Evolutionary conservation across 495 filamentous ascomycete genomes (phyloP).

Genomic region (Hypoxylon trugodes): DNA sequence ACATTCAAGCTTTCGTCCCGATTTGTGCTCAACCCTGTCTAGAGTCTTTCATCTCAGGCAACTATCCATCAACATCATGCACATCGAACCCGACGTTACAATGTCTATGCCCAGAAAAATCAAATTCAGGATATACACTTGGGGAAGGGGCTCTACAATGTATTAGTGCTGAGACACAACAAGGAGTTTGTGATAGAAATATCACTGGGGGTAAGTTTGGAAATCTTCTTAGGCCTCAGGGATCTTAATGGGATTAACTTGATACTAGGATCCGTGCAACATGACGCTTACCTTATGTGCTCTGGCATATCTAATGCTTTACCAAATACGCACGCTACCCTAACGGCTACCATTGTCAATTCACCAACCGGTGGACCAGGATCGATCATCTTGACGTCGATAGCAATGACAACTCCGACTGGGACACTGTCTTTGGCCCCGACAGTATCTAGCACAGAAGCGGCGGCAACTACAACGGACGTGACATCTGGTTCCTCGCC

Average conservation of each 20-base stretch:
- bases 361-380: constrained; percentile 29
- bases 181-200: constrained; percentile 51
- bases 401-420: constrained; percentile 16
- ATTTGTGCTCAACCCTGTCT: constrained; percentile 71
- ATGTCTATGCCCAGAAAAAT: constrained; percentile 70
- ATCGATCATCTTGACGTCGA: constrained; percentile 21
- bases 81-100: constrained; percentile 58
- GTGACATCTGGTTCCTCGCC: constrained; percentile 12
- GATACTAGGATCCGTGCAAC: constrained; percentile 41
- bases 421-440: constrained; percentile 31
- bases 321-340: constrained; percentile 65
- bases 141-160: constrained; percentile 75
- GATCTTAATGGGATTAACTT: constrained; percentile 30
- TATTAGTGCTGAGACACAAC: constrained; percentile 56
- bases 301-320: constrained; percentile 59
- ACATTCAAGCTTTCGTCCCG: constrained; percentile 64
- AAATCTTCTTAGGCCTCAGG: not conserved
- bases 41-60: constrained; percentile 64
- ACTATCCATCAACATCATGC: constrained; percentile 63
- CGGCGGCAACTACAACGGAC: constrained; percentile 9
- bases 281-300: constrained; percentile 67
- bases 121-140: constrained; percentile 69
- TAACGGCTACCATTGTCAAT: constrained; percentile 58
- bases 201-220: constrained; percentile 49
- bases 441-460: constrained; percentile 5